Percentiles rank a stretch among this genome's conserved stretches.
phyloP scores from a whole-genome alignment of 331 rosid species.

The Malus hybrid region DNA sequence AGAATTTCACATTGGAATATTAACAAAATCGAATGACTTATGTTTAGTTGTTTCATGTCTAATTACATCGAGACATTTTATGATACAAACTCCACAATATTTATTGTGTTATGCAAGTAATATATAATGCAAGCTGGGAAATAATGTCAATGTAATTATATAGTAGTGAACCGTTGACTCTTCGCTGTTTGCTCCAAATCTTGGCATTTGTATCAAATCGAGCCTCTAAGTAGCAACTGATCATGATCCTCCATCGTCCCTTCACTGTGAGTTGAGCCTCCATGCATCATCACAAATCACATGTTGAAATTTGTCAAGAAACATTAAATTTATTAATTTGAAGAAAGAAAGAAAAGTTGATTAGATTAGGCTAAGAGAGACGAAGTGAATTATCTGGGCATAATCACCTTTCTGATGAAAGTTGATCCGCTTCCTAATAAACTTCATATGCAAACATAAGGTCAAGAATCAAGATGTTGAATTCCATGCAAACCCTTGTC shows the following conservation, averaged over 20 bases:
- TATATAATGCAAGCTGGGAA: background rate
- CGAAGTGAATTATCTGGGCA: background rate
- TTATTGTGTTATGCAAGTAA: background rate
- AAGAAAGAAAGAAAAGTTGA: background rate
- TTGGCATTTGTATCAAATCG: background rate
- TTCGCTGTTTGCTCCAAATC: too few relatives aligned
- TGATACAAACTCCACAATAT: too few relatives aligned
- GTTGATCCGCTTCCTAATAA: background rate
- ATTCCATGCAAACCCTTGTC: slow-evolving; percentile 35
- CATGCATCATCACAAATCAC: background rate
- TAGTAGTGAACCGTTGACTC: background rate
- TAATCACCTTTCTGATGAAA: background rate
- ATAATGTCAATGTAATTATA: background rate
- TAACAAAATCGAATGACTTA: too few relatives aligned
- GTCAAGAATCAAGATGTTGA: slow-evolving; percentile 7
- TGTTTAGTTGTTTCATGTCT: too few relatives aligned
- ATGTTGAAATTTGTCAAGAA: background rate
- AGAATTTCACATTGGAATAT: too few relatives aligned
- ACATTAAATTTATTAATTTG: background rate
- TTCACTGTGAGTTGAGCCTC: too few relatives aligned
- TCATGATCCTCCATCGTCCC: background rate
- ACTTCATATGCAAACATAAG: background rate
- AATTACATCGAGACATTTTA: background rate
- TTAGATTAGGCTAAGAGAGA: background rate
- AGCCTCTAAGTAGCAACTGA: background rate